Conservation (phyloP, 2,329 filamentous ascomycete species). For the Monilinia aucupariae region DNA sequence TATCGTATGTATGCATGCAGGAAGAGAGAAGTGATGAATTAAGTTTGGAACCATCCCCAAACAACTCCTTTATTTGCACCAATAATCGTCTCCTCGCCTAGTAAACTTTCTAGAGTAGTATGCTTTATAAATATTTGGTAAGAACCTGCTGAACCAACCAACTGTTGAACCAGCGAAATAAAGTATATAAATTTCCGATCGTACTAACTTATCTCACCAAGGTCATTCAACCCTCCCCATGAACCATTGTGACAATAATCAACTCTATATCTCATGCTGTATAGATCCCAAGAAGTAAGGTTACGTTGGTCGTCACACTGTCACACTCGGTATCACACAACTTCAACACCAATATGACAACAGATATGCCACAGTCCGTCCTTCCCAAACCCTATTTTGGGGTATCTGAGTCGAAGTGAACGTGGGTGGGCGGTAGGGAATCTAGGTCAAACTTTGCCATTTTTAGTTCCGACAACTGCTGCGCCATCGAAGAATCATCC, state of each 20-base stretch:
- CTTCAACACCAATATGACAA: neutral
- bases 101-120: too few relatives aligned
- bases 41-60: neutral
- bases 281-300: too few relatives aligned
- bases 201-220: neutral
- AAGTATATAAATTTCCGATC: constrained; percentile 3
- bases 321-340: neutral
- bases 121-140: neutral
- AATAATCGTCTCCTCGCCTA: too few relatives aligned
- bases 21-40: neutral
- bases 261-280: neutral
- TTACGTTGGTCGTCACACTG: neutral
- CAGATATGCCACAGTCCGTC: neutral
- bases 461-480: constrained; percentile 4
- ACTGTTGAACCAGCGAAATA: too few relatives aligned
- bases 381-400: constrained; percentile 1
- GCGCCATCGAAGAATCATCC: constrained; percentile 3
- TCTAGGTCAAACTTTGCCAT: neutral
- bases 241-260: neutral
- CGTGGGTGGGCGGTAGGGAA: constrained; percentile 1
- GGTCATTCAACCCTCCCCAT: constrained; percentile 4
- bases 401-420: neutral
- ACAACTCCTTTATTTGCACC: neutral
- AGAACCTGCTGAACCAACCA: too few relatives aligned
- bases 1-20: neutral